Base-by-base conservation (phyloP, 2,329 filamentous ascomycete species). In the Phyllosticta capitalensis region DNA sequence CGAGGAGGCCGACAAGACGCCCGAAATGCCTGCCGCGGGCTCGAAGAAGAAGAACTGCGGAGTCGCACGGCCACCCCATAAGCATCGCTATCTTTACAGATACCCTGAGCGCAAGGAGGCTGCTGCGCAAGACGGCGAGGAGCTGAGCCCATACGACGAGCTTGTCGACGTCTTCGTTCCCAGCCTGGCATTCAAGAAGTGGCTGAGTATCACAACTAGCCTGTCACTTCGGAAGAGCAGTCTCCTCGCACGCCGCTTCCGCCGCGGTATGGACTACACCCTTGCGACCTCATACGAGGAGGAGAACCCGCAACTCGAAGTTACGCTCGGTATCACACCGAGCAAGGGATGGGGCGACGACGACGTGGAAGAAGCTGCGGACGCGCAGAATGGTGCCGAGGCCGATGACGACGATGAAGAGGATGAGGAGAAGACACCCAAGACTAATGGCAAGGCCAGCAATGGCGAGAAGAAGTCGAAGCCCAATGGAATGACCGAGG, bases 21-120 rank as follows among this genome's bases (percentile, higher is more conserved):
- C 55, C 48, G 62, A 70, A 20, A 68, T 68, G 9, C 57, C 67
- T 10, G 72, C 71, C 62, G 71, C 70, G 1, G 65, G 66, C 55
- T 66, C 66, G 59, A 65, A 65, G 50, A 64, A 56, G 5, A 67
- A 67, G 3, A 66, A 75, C 75, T 63, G 82, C 78, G 50, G 74
- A 76, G 87, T 95, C 9, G 89, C 94, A 6, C 82, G 84, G 30
- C 94, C 94, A 48, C 94, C 94, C 0, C 92, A 99, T 76, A 99
- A 99, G 77, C 91, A 96, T 70, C 89, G 92, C 14, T 99, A 88
- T 72, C 79, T 96, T 1, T 99, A 94, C 74, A 82, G 89, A 61
- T 85, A 90, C 65, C 72, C 76, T 75, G 64, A 79, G 68, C 67
- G 68, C 24, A 73, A 54, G 63, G 72, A 60, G 50, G 71, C 68